Base-by-base conservation (phyloP, 2,329 filamentous ascomycete species). In the Aureobasidium sp. region DNA sequence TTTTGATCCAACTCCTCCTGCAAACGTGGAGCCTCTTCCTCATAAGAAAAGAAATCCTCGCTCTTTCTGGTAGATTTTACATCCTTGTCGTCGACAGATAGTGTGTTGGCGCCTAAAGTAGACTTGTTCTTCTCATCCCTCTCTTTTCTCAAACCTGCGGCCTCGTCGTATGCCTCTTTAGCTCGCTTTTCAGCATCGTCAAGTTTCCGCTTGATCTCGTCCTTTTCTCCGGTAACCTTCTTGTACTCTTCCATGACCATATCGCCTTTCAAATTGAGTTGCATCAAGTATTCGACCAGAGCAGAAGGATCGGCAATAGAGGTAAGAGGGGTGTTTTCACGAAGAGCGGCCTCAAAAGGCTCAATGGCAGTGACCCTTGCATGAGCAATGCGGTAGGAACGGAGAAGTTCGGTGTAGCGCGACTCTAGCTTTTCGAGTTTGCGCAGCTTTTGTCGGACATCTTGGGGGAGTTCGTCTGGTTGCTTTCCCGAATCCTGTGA, bases 201-300 rank as follows among this genome's bases (percentile, higher is more conserved):
- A 2, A 86, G 77, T 72, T 89, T 91, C 75, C 87, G 89, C 73
- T 91, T 93, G 64, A 89, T 80, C 17, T 86, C 84, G 64, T 96
- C 90, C 63, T 89, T 87, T 71, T 97, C 70, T 3, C 83, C 82
- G 0, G 91, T 88, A 0, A 97, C 86, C 13, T 91, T 83, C 76
- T 95, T 97, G 62, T 97, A 80, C 75, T 99, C 94, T 50, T 96
- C 89, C 84, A 95, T 87, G 3, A 96, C 87, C 89, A 99, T 95
- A 69, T 96, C 90, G 46, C 87, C 87, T 71, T 95, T 93, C 59
- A 92, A 75, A 64, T 87, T 93, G 44, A 96, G 77, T 74, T 97
- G 91, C 68, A 88, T 91, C 32, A 99, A 80, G 70, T 97, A 99
- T 74, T 97, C 93, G 7, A 91, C 84, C 37, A 99, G 80, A 2